phyloP scores from a whole-genome alignment of 257 asterid genomes.

The Paraleonurus japonicus region DNA sequence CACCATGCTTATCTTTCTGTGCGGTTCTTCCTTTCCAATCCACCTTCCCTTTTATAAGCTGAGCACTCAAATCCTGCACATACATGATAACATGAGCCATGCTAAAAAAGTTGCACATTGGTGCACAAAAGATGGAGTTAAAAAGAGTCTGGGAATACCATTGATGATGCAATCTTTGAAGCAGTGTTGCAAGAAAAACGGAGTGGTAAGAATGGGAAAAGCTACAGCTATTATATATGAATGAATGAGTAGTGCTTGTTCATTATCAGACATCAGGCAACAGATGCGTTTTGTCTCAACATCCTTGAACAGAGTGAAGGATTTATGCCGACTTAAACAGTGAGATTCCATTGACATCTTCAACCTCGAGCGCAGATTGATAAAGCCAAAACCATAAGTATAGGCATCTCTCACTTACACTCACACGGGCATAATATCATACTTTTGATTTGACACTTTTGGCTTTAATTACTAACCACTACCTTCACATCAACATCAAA shows the following conservation, averaged over 20 bases:
- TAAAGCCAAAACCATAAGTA: background rate
- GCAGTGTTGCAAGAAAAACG: background rate
- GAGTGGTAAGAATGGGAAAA: slow-evolving; percentile 15
- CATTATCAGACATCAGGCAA: slow-evolving; percentile 1
- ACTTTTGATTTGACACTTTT: slow-evolving; percentile 15
- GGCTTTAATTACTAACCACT: slow-evolving; percentile 16
- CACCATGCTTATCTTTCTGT: slow-evolving; percentile 56
- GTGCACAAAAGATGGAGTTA: background rate
- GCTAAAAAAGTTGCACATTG: background rate
- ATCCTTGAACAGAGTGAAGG: slow-evolving; percentile 33
- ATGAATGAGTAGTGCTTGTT: background rate
- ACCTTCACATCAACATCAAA: slow-evolving; percentile 34
- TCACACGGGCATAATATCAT: background rate
- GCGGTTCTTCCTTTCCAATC: slow-evolving; percentile 75
- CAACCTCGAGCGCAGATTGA: slow-evolving; percentile 1
- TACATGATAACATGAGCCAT: background rate
- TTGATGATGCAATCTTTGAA: background rate
- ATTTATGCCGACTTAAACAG: slow-evolving; percentile 29
- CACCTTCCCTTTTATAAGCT: slow-evolving; percentile 62
- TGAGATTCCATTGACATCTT: slow-evolving; percentile 29
- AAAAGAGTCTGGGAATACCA: slow-evolving; percentile 25
- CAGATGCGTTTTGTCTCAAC: slow-evolving; percentile 29
- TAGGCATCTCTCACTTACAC: slow-evolving; percentile 1
- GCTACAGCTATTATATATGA: slow-evolving; percentile 13
- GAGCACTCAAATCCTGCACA: slow-evolving; percentile 39